Evolutionary conservation across 306 rosid genomes (phyloP), one percentile per base, ranked within the genome.

Genomic region (Prunus campanulata): DNA sequence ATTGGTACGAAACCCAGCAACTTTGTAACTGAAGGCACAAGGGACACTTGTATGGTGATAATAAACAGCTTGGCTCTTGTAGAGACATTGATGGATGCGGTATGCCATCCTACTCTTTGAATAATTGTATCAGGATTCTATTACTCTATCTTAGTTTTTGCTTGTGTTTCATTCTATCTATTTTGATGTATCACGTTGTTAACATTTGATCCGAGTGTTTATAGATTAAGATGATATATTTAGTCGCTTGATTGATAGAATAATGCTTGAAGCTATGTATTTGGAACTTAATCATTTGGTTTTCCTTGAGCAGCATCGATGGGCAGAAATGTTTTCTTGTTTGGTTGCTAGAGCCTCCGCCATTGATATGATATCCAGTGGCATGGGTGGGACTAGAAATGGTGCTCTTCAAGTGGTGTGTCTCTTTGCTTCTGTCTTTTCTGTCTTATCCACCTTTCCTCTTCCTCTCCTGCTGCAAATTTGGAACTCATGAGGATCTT

Each of bases 291-390:
- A 52, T 66, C 47, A 68, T 79, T 81, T 32, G 49, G 70, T 66
- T 70, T 76, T 65, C 1, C 82, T 51, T 59, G 47, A 57, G 72
- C 35, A 95, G 98, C 89, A 83, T 74, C 97, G 90, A 7, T 95
- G 98, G 98, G 54, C 72, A 1, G 93, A 88, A 77, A 88, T 90
- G 91, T 95, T 95, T 73, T 87, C 91, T n/a, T 78, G 85, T 57
- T 44, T 84, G 74, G 80, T 95, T 52, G 88, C 97, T 78, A 77
- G 87, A 80, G 93, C 91, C 51, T 60, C 82, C 25, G 85, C 87
- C 63, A 24, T 87, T 59, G 96, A 86, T 13, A 81, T 78, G 48
- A 78, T 95, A 70, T 82, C 93, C 30, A 69, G 70, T 59, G 90
- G 93, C 67, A 71, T 79, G 59, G 84, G 68, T 24, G 97, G 93